Conservation (phyloP, 2,329 filamentous ascomycete genomes). For the Cytospora chrysosperma region DNA sequence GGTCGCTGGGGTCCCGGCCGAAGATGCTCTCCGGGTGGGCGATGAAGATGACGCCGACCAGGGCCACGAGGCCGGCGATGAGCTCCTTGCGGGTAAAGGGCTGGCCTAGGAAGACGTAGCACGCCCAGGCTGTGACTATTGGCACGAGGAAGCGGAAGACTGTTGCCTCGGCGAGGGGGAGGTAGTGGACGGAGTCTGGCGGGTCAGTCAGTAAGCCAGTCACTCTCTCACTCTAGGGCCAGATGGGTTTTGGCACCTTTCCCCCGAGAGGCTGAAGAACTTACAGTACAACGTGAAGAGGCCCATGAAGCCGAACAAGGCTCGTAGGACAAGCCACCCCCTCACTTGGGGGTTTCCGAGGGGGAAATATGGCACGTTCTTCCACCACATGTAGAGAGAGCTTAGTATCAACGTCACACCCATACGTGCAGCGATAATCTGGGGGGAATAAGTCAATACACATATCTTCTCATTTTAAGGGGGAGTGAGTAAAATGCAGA, state of each 20-base stretch:
- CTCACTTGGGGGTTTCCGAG: slow-evolving; percentile 19
- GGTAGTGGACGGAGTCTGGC: slow-evolving; percentile 56
- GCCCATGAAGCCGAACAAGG: slow-evolving; percentile 20
- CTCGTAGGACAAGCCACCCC: slow-evolving; percentile 21
- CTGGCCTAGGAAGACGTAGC: slow-evolving; percentile 62
- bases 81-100: slow-evolving; percentile 72
- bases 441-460: not conserved
- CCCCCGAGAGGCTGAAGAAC: not conserved
- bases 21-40: slow-evolving; percentile 66
- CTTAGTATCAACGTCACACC: slow-evolving; percentile 20
- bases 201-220: not conserved
- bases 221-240: no score
- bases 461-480: not conserved
- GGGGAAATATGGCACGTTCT: slow-evolving; percentile 18
- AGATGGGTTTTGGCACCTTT: no score
- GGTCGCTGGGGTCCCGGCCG: slow-evolving; percentile 28
- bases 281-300: slow-evolving; percentile 23
- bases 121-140: slow-evolving; percentile 64
- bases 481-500: not conserved
- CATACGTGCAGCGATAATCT: slow-evolving; percentile 22
- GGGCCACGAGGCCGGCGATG: slow-evolving; percentile 65
- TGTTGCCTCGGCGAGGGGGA: slow-evolving; percentile 75
- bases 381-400: slow-evolving; percentile 21
- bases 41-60: slow-evolving; percentile 73
- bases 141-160: slow-evolving; percentile 79